These are phyloP conservation scores for Penicillium sp. DNA, from an alignment of 2,329 filamentous ascomycete genomes.

Conservation along the genomic window DNA sequence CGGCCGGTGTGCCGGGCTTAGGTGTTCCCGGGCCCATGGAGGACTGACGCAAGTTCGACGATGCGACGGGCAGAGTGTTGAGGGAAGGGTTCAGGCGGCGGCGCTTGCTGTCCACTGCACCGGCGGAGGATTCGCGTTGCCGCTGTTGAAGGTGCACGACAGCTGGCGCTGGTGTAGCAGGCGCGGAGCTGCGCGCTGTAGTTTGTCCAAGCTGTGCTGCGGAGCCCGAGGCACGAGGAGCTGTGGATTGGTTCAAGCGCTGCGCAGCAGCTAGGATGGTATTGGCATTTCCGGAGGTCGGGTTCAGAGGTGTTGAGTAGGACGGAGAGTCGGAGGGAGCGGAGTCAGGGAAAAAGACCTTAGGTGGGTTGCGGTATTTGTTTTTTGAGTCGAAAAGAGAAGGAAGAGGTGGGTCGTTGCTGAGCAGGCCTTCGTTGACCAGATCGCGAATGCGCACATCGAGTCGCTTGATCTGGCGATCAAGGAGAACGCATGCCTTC, in stretches of 20 bases:
- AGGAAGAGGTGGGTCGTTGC: conserved; percentile 59
- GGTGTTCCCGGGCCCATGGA: conserved; percentile 64
- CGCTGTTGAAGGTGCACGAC: conserved; percentile 45
- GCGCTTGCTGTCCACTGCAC: conserved; percentile 58
- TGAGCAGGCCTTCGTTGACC: conserved; percentile 58
- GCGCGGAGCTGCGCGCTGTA: conserved; percentile 44
- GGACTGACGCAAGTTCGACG: conserved; percentile 58
- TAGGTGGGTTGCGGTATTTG: conserved; percentile 46
- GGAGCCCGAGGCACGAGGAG: conserved; percentile 31
- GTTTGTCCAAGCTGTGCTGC: conserved; percentile 42
- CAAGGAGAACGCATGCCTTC: conserved; percentile 59
- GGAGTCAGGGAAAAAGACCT: conserved; percentile 51
- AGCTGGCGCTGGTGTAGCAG: conserved; percentile 44
- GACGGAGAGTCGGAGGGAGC: conserved; percentile 44
- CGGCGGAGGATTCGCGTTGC: conserved; percentile 56
- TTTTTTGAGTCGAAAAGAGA: conserved; percentile 55
- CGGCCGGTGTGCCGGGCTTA: conserved; percentile 54
- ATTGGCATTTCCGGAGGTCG: conserved; percentile 56
- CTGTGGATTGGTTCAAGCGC: conserved; percentile 43
- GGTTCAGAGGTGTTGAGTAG: conserved; percentile 50
- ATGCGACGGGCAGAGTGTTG: conserved; percentile 53
- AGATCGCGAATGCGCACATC: conserved; percentile 62
- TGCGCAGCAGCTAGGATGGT: conserved; percentile 54
- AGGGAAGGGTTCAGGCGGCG: conserved; percentile 56
- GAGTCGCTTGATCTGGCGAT: conserved; percentile 62